phyloP scores from a whole-genome alignment of 2,329 filamentous ascomycete genomes.

The Endocalyx cinctus region DNA sequence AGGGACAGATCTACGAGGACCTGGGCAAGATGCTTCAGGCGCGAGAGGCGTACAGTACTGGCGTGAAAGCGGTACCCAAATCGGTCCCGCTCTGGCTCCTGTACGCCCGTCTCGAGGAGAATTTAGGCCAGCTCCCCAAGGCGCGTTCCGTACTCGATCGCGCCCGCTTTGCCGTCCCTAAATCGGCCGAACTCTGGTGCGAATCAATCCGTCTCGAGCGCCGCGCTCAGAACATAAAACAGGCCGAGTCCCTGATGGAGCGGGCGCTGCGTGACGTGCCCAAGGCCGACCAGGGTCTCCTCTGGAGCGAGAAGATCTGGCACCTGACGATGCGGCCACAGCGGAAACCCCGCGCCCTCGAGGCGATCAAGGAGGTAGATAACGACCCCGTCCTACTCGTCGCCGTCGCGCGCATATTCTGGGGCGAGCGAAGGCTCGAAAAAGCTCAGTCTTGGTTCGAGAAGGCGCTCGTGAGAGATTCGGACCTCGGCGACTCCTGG shows the following conservation, averaged over 20 bases:
- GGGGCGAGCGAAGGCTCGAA: slow-evolving; percentile 85
- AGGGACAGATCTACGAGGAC: slow-evolving; percentile 93
- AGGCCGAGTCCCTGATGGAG: slow-evolving; percentile 91
- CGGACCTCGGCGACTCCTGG: slow-evolving; percentile 88
- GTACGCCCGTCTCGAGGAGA: slow-evolving; percentile 83
- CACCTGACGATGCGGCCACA: slow-evolving; percentile 87
- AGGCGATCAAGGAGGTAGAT: slow-evolving; percentile 96
- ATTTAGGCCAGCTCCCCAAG: slow-evolving; percentile 77
- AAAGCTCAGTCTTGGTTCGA: slow-evolving; percentile 98
- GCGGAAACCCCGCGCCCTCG: slow-evolving; percentile 82
- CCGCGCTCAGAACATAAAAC: slow-evolving; percentile 73
- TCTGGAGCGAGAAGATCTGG: slow-evolving; percentile 96
- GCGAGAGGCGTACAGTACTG: slow-evolving; percentile 82
- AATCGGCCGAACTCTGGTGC: slow-evolving; percentile 79
- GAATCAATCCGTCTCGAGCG: slow-evolving; percentile 93
- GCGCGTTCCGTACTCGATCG: slow-evolving; percentile 91
- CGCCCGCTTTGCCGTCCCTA: slow-evolving; percentile 81
- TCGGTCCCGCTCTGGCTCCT: slow-evolving; percentile 88
- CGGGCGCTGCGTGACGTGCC: slow-evolving; percentile 88
- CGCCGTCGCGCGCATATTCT: slow-evolving; percentile 91
- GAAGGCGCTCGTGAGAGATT: slow-evolving; percentile 84
- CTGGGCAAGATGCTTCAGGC: slow-evolving; percentile 77
- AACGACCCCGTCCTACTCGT: slow-evolving; percentile 86
- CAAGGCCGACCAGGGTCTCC: slow-evolving; percentile 63
- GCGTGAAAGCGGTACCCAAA: slow-evolving; percentile 79